Evolutionary conservation across 257 asterid genomes (phyloP).

Genomic region (Solanum bulbocastanum): DNA sequence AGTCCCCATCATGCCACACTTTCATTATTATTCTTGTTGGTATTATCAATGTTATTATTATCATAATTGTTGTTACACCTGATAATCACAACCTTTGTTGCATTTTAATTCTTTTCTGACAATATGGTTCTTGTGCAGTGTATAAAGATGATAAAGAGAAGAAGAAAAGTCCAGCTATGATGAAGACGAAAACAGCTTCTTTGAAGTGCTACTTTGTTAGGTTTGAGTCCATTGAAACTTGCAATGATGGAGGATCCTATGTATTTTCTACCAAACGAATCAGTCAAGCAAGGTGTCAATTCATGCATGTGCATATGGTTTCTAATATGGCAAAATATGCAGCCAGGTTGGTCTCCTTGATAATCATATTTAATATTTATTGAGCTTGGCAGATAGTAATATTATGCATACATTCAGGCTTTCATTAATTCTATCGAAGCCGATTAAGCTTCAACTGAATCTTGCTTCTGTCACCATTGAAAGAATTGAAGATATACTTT

Average conservation of each 20-base stretch:
- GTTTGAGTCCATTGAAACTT: slow-evolving; percentile 26
- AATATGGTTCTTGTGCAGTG: slow-evolving; percentile 26
- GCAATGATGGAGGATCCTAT: slow-evolving; percentile 10
- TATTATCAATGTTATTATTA: not conserved
- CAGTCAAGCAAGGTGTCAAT: slow-evolving; percentile 47
- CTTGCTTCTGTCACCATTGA: slow-evolving; percentile 34
- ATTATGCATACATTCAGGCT: slow-evolving; percentile 35
- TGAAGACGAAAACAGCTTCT: slow-evolving; percentile 7
- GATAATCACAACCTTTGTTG: not conserved
- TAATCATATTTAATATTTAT: not conserved
- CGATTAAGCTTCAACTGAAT: slow-evolving; percentile 43
- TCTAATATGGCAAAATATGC: slow-evolving; percentile 59
- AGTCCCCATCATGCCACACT: not conserved
- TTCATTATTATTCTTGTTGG: not conserved
- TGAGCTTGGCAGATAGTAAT: not conserved
- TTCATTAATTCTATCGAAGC: slow-evolving; percentile 66
- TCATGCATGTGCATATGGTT: slow-evolving; percentile 73
- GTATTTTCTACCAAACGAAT: slow-evolving; percentile 20
- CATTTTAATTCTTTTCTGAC: not conserved
- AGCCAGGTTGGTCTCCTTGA: slow-evolving; percentile 49
- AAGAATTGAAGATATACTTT: slow-evolving; percentile 51
- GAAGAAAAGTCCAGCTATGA: slow-evolving; percentile 25
- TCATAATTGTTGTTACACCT: not conserved
- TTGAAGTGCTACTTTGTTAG: slow-evolving; percentile 53
- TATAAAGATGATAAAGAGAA: slow-evolving; percentile 51